phyloP scores from a whole-genome alignment of 2,329 filamentous ascomycete species.

The Calonectria pteridis region DNA sequence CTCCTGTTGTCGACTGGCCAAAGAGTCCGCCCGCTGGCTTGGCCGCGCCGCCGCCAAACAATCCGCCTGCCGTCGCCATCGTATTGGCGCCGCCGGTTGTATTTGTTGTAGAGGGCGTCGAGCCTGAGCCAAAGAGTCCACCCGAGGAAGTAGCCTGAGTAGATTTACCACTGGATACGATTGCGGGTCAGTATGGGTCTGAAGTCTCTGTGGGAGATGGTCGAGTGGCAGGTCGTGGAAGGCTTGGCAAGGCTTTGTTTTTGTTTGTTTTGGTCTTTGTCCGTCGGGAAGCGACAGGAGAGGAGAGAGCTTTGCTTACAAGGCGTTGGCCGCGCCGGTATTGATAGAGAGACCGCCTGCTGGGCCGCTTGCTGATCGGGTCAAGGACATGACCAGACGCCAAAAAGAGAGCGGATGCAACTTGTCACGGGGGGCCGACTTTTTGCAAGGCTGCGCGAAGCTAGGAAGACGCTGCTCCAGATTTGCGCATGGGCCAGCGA shows the following conservation, averaged over 20 bases:
- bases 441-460: slow-evolving; percentile 38
- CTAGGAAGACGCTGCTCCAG: slow-evolving; percentile 26
- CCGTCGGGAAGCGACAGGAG: slow-evolving; percentile 19
- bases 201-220: slow-evolving; percentile 5
- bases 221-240: slow-evolving; percentile 18
- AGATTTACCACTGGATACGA: slow-evolving; percentile 38
- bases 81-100: slow-evolving; percentile 44
- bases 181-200: slow-evolving; percentile 32
- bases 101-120: slow-evolving; percentile 42
- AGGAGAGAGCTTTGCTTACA: slow-evolving; percentile 49
- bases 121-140: slow-evolving; percentile 53
- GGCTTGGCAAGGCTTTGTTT: slow-evolving; percentile 15
- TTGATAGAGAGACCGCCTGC: slow-evolving; percentile 74
- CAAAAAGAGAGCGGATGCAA: slow-evolving; percentile 35
- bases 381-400: slow-evolving; percentile 59
- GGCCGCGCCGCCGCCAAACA: slow-evolving; percentile 34
- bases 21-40: slow-evolving; percentile 48
- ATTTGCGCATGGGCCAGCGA: slow-evolving; percentile 38
- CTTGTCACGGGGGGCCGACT: slow-evolving; percentile 35
- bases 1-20: slow-evolving; percentile 43
- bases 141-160: slow-evolving; percentile 51
- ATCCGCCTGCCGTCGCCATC: slow-evolving; percentile 53
- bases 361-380: slow-evolving; percentile 70
- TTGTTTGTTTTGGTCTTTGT: slow-evolving; percentile 20
- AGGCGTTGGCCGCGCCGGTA: slow-evolving; percentile 69